phyloP scores from a whole-genome alignment of 177 flowering plant genomes.

The Tripterygium wilfordii region DNA sequence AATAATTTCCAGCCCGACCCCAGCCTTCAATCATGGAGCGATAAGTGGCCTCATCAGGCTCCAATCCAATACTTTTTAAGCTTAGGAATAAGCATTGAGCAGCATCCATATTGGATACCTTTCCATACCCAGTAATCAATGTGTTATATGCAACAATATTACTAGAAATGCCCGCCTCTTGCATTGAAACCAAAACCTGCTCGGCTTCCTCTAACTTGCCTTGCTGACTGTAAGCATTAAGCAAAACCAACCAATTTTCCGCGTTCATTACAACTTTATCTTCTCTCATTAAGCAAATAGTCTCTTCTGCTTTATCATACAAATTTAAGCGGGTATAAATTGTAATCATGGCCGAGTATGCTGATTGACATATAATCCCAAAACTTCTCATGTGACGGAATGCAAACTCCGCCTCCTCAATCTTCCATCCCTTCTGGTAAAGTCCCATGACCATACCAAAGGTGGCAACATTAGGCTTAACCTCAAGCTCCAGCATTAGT shows the following conservation, averaged over 20 bases:
- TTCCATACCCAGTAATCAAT: conserved; percentile 91
- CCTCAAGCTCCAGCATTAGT: conserved; percentile 61
- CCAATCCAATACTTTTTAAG: conserved; percentile 42
- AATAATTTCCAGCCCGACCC: conserved; percentile 65
- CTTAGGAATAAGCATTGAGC: conserved; percentile 42
- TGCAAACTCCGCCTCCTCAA: conserved; percentile 71
- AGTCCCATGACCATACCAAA: conserved; percentile 92
- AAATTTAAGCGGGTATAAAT: conserved; percentile 71
- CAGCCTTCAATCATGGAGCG: conserved; percentile 95
- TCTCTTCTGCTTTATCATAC: conserved; percentile 64
- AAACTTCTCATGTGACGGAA: conserved; percentile 61
- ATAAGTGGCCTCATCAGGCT: conserved; percentile 87
- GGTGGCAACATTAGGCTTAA: conserved; percentile 73
- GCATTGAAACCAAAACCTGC: conserved; percentile 43
- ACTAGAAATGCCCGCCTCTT: conserved; percentile 50
- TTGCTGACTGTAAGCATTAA: conserved; percentile 86
- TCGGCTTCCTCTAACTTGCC: conserved; percentile 79
- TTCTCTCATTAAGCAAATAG: conserved; percentile 50
- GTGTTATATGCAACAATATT: conserved; percentile 82
- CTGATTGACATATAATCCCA: conserved; percentile 47
- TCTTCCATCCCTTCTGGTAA: conserved; percentile 62
- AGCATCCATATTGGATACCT: conserved; percentile 53
- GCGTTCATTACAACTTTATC: conserved; percentile 51
- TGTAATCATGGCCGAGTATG: conserved; percentile 90
- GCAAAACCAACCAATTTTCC: conserved; percentile 86